phyloP scores from a whole-genome alignment of 352 stramenopile genomes.

The Elongisporangium undulatum region DNA sequence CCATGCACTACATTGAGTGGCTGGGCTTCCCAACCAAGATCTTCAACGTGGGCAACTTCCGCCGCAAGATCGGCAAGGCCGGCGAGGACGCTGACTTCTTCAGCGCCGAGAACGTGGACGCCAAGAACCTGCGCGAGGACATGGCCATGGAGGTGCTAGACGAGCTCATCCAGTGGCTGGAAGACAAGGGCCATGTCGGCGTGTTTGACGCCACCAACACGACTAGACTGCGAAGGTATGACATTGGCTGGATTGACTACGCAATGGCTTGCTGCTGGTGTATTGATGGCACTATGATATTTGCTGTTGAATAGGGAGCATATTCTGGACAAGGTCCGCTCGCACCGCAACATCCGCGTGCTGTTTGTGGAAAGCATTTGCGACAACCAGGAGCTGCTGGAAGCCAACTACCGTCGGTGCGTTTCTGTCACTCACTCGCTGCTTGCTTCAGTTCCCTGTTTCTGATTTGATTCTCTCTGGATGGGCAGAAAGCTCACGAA shows the following conservation, averaged over 20 bases:
- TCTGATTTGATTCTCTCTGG: conserved; percentile 6
- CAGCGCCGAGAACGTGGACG: conserved; percentile 82
- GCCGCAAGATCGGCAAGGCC: conserved; percentile 69
- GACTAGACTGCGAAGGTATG: conserved; percentile 68
- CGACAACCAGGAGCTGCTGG: conserved; percentile 89
- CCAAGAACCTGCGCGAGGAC: conserved; percentile 80
- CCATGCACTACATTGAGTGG: conserved; percentile 92
- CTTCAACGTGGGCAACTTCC: conserved; percentile 95
- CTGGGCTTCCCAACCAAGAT: conserved; percentile 87
- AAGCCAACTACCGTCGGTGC: conserved; percentile 88
- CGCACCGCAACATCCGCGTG: conserved; percentile 70
- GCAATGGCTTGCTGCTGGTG: neutral
- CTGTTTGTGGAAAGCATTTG: conserved; percentile 96
- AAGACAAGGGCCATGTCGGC: conserved; percentile 86
- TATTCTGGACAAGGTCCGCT: conserved; percentile 61
- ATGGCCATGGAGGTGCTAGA: conserved; percentile 85
- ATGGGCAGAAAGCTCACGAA: conserved; percentile 66
- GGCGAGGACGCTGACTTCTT: conserved; percentile 89
- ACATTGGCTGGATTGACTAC: neutral
- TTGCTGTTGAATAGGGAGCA: conserved; percentile 22
- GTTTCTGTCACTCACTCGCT: conserved; percentile 12
- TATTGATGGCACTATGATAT: neutral
- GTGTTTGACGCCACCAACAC: conserved; percentile 97
- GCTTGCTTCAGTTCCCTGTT: conserved; percentile 11
- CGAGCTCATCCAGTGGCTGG: conserved; percentile 90